Evolutionary conservation across 192 early-diverging fungal species (phyloP).

Genomic region (Coemansia sp.): DNA sequence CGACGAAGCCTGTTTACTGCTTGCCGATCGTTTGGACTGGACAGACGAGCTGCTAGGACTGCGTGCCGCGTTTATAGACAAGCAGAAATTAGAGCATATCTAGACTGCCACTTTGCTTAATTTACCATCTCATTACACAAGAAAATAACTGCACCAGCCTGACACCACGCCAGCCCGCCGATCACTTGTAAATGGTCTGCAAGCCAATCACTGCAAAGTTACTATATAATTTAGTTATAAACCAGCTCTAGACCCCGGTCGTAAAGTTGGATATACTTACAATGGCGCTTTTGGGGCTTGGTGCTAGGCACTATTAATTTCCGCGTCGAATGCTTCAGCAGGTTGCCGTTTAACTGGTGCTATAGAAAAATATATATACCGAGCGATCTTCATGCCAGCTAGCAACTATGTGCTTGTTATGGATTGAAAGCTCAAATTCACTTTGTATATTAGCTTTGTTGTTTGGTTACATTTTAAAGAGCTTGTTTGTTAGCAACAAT

Average conservation of each 20-base stretch:
- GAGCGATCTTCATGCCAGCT: neutral
- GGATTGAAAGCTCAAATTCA: neutral
- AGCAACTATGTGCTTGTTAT: neutral
- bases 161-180: conserved; percentile 1
- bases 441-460: neutral
- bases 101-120: neutral
- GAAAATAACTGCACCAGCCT: neutral
- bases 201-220: conserved; percentile 1
- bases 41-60: conserved; percentile 48
- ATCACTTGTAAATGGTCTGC: conserved; percentile 1
- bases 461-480: neutral
- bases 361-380: conserved; percentile 2
- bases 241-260: neutral
- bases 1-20: conserved; percentile 70
- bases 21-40: conserved; percentile 77
- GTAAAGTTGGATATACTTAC: neutral
- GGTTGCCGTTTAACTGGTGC: neutral
- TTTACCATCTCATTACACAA: neutral
- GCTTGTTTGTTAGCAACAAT: neutral
- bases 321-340: neutral
- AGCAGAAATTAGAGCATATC: conserved; percentile 3
- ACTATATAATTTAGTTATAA: neutral
- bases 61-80: conserved; percentile 10
- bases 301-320: neutral
- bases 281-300: neutral